Evolutionary conservation across 345 rosid species (phyloP), one percentile per base, ranked within the genome.

Genomic region (Brassica incana): DNA sequence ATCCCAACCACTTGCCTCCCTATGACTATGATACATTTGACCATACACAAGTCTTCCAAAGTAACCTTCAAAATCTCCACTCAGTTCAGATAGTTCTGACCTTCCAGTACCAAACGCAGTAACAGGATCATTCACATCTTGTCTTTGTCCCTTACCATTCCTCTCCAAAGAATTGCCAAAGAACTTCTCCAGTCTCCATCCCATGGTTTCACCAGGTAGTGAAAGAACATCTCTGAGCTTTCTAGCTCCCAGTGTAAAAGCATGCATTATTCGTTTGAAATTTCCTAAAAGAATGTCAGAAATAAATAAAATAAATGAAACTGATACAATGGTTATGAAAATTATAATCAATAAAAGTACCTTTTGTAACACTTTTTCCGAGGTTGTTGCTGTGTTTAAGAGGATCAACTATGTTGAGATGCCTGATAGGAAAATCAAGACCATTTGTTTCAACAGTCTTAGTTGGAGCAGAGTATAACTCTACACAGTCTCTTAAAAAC

Each of bases 401-500:
- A 76, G 99, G 98, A 88, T 93, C 99, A 67, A 95, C 56, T 65
- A 95, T 88, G 83, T 91, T 95, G 56, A 95, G 81, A 83, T 87
- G 84, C 86, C 85, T 93, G 63, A 80, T 70, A 71, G 84, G 87
- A 76, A 93, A 95, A 29, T 64, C 84, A 38, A 67, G 65, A 69
- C 83, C 79, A 27, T 80, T 75, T 60, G 71, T 71, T 80, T 90
- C 90, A 9, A 62, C 71, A 60, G 82, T 74, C 61, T 71, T 86
- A 11, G 74, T 69, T 30, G 91, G 87, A 16, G 80, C 83, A 12
- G 92, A 83, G 77, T 85, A 87, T 73, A 78, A 60, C 32, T 84
- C 86, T 73, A 74, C 74, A 84, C 87, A 89, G 63, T 77, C 61
- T 43, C 73, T 82, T 59, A 95, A 72, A 81, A 89, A 91, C 67